Evolutionary conservation across 148 eudicot species (phyloP).

Genomic region (Arbutus unedo): DNA sequence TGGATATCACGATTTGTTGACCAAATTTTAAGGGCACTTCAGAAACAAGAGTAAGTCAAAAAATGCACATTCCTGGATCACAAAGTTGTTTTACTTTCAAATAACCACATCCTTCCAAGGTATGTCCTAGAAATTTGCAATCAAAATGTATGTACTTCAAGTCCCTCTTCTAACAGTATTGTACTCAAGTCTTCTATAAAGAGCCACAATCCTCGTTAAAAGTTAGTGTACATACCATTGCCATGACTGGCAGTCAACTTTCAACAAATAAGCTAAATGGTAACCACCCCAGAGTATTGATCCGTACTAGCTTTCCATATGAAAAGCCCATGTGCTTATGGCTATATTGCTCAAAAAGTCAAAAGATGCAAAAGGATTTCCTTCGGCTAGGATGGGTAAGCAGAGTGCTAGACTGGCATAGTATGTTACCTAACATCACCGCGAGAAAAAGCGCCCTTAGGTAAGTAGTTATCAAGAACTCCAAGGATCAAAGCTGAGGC

Average conservation of each 20-base stretch:
- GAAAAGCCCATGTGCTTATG: background rate
- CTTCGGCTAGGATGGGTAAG: background rate
- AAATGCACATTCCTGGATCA: background rate
- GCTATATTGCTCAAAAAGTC: background rate
- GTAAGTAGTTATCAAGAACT: background rate
- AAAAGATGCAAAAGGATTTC: background rate
- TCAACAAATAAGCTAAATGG: background rate
- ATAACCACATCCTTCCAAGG: background rate
- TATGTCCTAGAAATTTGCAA: background rate
- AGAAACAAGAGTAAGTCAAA: background rate
- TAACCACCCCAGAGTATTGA: background rate
- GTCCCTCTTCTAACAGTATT: too few relatives aligned
- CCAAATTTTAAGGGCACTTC: background rate
- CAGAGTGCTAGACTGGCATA: background rate
- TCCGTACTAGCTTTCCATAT: background rate
- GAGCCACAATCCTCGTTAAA: background rate
- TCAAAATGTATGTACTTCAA: background rate
- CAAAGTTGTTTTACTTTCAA: background rate
- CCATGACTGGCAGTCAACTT: background rate
- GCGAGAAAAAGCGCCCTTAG: background rate
- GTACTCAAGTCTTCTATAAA: background rate
- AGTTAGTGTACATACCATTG: background rate
- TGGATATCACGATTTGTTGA: conserved; percentile 1
- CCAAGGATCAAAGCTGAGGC: background rate
- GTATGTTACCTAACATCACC: background rate